Evolutionary conservation across 345 rosid genomes (phyloP).

Genomic region (Conringia planisiliqua): DNA sequence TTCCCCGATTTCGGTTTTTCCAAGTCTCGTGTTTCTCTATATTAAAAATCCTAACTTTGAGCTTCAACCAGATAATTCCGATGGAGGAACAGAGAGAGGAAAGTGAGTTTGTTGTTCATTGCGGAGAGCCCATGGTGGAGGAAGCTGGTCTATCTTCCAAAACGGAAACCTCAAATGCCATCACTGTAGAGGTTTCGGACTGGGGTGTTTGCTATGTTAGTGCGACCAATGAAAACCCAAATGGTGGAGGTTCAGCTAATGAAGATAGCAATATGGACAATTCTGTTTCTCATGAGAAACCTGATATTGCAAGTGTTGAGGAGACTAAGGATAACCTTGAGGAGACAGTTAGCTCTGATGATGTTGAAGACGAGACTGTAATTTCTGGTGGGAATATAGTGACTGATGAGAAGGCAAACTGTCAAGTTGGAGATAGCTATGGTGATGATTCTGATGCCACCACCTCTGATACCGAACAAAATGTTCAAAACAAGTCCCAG

Average conservation of each 20-base stretch:
- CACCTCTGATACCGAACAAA: not conserved
- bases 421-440: constrained; percentile 1
- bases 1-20: not conserved
- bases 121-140: constrained; percentile 11
- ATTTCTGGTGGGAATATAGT: not conserved
- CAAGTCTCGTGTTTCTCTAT: not conserved
- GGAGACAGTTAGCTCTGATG: not conserved
- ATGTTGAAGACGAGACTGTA: not conserved
- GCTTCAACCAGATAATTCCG: not conserved
- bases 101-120: not conserved
- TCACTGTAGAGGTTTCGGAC: not conserved
- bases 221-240: not conserved
- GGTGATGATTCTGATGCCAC: not conserved
- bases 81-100: constrained; percentile 19
- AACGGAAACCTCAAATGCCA: constrained; percentile 17
- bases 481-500: not conserved
- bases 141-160: not conserved
- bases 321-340: not conserved
- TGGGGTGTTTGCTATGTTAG: not conserved
- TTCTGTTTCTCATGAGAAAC: constrained; percentile 21
- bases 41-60: not conserved
- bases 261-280: not conserved
- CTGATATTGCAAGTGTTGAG: not conserved
- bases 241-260: not conserved
- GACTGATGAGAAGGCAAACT: not conserved